phyloP scores from a whole-genome alignment of 1,284 basidiomycete genomes.

The Cutaneotrichosporon sp. region DNA sequence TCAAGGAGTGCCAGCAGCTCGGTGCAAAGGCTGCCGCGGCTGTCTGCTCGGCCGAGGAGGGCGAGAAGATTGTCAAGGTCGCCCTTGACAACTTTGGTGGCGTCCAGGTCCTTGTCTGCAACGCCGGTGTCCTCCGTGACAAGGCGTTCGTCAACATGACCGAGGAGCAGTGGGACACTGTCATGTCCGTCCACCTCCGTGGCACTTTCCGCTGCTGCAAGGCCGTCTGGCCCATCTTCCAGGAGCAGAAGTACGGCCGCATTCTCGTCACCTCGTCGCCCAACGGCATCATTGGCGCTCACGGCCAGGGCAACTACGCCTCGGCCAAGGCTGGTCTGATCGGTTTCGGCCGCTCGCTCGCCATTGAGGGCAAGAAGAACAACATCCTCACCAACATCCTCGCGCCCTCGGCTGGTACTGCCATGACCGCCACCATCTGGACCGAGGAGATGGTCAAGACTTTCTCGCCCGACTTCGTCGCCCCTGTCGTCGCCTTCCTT shows the following conservation, averaged over 20 bases:
- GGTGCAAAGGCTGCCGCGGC: conserved; percentile 86
- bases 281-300: conserved; percentile 93
- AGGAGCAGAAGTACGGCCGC: conserved; percentile 94
- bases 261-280: conserved; percentile 92
- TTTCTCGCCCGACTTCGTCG: conserved; percentile 76
- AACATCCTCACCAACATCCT: conserved; percentile 85
- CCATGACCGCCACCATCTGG: conserved; percentile 87
- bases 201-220: conserved; percentile 76
- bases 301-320: conserved; percentile 82
- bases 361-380: conserved; percentile 89
- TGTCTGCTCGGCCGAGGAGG: conserved; percentile 81
- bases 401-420: conserved; percentile 85
- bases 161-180: conserved; percentile 91
- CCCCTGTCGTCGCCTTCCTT: conserved; percentile 87
- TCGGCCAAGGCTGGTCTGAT: conserved; percentile 93
- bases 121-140: conserved; percentile 90
- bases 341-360: conserved; percentile 83
- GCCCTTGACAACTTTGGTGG: conserved; percentile 85
- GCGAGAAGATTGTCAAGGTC: conserved; percentile 82
- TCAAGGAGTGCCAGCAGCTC: conserved; percentile 79
- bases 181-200: conserved; percentile 78
- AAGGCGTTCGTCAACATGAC: conserved; percentile 88
- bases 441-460: conserved; percentile 87
- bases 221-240: conserved; percentile 95
- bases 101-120: conserved; percentile 87